Percentiles rank a stretch among this genome's conserved stretches.
These are phyloP conservation scores for Mycena kentingensis DNA, from an alignment of 768 basidiomycete species.

Conservation along the genomic window DNA sequence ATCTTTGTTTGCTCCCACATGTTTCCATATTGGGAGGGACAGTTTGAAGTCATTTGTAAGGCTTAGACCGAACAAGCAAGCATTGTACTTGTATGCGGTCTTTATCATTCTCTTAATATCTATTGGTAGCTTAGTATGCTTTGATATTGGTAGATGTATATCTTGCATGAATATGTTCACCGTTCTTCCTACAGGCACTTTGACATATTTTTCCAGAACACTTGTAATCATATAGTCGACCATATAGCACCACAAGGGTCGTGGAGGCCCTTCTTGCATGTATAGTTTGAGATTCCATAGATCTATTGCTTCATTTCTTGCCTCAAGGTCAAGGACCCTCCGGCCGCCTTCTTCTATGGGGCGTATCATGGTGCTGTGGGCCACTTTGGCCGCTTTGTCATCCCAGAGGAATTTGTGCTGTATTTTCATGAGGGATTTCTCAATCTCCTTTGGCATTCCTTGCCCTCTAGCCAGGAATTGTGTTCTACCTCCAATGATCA, in stretches of 20 bases:
- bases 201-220: neutral
- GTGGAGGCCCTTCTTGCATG: neutral
- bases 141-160: neutral
- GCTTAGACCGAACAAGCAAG: neutral
- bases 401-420: slow-evolving; percentile 12
- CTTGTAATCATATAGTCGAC: neutral
- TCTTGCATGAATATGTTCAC: slow-evolving; percentile 4
- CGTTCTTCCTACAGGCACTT: neutral
- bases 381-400: slow-evolving; percentile 4
- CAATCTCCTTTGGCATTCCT: slow-evolving; percentile 28
- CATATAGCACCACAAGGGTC: slow-evolving; percentile 1
- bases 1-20: neutral
- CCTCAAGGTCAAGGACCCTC: neutral
- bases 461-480: slow-evolving; percentile 29
- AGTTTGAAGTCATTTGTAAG: neutral
- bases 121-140: neutral
- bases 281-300: slow-evolving; percentile 3
- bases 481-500: slow-evolving; percentile 22
- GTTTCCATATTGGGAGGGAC: neutral
- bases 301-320: slow-evolving; percentile 7
- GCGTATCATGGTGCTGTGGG: neutral
- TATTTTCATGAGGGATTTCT: neutral
- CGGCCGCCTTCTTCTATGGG: neutral
- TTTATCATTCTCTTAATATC: neutral
- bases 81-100: neutral